These are phyloP conservation scores for Podospora bellae-mahoneyi DNA, from an alignment of 495 filamentous ascomycete species.

Conservation along the genomic window DNA sequence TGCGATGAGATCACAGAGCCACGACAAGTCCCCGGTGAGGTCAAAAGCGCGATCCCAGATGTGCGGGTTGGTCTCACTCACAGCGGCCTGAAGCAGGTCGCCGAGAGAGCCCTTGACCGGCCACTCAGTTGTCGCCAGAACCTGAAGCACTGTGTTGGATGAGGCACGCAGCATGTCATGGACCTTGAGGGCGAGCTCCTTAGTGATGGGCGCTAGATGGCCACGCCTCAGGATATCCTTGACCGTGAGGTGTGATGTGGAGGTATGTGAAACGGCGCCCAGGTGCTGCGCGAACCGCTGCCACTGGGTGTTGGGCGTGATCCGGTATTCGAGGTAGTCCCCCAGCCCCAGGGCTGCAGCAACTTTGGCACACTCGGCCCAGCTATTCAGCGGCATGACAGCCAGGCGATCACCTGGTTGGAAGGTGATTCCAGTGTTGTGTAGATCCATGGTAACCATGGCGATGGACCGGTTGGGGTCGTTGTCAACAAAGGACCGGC, in stretches of 20 bases:
- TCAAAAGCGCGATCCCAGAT: slow-evolving; percentile 50
- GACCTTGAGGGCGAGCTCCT: slow-evolving; percentile 44
- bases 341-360: slow-evolving; percentile 44
- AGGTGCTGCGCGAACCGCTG: slow-evolving; percentile 45
- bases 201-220: slow-evolving; percentile 48
- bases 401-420: slow-evolving; percentile 49
- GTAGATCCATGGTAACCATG: slow-evolving; percentile 45
- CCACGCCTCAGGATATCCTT: slow-evolving; percentile 49
- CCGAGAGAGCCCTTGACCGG: slow-evolving; percentile 47
- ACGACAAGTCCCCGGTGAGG: slow-evolving; percentile 37
- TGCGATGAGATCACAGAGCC: slow-evolving; percentile 44
- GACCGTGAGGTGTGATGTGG: slow-evolving; percentile 36
- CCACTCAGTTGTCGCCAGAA: slow-evolving; percentile 48
- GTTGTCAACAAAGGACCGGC: slow-evolving; percentile 41
- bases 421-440: slow-evolving; percentile 48
- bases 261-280: slow-evolving; percentile 35
- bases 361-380: slow-evolving; percentile 48
- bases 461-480: slow-evolving; percentile 45
- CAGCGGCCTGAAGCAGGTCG: slow-evolving; percentile 44
- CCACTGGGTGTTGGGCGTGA: slow-evolving; percentile 38
- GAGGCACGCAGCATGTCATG: slow-evolving; percentile 44
- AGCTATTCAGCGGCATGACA: slow-evolving; percentile 50
- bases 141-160: slow-evolving; percentile 46
- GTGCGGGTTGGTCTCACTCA: slow-evolving; percentile 42
- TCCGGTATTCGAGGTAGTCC: slow-evolving; percentile 36